Base-by-base conservation (phyloP, 345 rosid species). In the Trapa bicornis region DNA sequence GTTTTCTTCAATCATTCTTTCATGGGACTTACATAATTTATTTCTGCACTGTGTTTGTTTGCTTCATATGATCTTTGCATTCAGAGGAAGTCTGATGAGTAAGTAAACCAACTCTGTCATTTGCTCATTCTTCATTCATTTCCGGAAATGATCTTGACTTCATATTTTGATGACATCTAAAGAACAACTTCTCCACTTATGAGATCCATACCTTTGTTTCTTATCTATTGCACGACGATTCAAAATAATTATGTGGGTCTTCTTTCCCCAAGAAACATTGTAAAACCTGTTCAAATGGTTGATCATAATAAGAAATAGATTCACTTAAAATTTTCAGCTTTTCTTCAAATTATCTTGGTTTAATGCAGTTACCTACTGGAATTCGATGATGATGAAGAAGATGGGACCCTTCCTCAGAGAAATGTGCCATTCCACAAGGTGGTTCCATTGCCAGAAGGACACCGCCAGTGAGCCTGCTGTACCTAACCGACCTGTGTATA, bases 341-440 rank as follows among this genome's bases (percentile, higher is more conserved):
- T 45, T 45, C 43, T 8, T 41, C 43, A 45, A 45, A 11, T 45
- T 45, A 62, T 38, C 47, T 41, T 66, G 71, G 47, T 66, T 65
- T 61, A 61, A 35, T 67, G 74, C 80, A 93, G 99, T 66, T 93
- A 93, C 77, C 68, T 91, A 72, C 81, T 93, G 66, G 99, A 93
- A 75, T 93, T 93, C 37, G 99, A 94, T 29, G 97, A 91, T 9
- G 99, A 94, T 1, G 99, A 94, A 65, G 99, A 94, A 81, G 96
- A 94, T 11, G 99, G 97, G 76, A 81, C 91, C 50, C 73, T 91
- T 78, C 99, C 97, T 37, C 87, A 87, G 79, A 85, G 97, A 79
- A 77, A 78, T 0, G 97, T 94, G 11, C 92, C 97, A 12, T 91
- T 87, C 65, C 79, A 76, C 81, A 84, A 78, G 66, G 99, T 94